Conservation (phyloP, 139 green algal species). For the Prasinococcaceae sp. region DNA sequence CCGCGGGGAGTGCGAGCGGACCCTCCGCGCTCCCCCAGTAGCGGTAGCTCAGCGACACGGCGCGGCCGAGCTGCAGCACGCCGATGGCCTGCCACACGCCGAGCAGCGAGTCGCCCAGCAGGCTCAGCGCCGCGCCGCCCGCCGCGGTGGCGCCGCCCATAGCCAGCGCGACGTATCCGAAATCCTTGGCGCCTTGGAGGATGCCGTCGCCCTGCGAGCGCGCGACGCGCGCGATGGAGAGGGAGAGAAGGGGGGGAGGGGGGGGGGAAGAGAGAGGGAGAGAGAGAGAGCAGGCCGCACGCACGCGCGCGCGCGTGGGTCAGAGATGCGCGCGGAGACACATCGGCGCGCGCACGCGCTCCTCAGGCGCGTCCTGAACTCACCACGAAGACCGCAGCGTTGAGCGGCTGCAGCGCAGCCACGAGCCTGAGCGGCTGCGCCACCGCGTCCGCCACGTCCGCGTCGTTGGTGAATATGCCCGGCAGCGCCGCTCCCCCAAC, state of each 20-base stretch:
- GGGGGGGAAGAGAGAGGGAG: no score
- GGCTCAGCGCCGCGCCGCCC: background rate
- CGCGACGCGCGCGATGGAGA: no score
- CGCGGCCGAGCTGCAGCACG: constrained; percentile 4
- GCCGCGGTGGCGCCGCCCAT: background rate
- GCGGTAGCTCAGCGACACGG: background rate
- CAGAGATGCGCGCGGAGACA: no score
- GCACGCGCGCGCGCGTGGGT: no score
- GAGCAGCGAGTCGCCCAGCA: background rate
- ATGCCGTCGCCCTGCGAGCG: constrained; percentile 13
- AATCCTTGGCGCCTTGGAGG: constrained; percentile 7
- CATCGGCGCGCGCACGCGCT: no score
- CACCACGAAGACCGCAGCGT: constrained; percentile 2
- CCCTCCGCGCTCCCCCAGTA: background rate
- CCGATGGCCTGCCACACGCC: constrained; percentile 3
- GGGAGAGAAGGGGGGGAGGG: no score
- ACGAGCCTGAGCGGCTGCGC: background rate
- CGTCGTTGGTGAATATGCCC: constrained; percentile 5
- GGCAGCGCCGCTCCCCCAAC: background rate
- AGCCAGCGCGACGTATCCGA: constrained; percentile 9
- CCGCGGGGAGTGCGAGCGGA: no score
- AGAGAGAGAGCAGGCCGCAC: no score
- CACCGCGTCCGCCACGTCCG: background rate
- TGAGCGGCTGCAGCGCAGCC: constrained; percentile 5
- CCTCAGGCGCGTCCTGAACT: no score